Evolutionary conservation across 768 basidiomycete genomes (phyloP).

Genomic region (Boletus reticuloceps): DNA sequence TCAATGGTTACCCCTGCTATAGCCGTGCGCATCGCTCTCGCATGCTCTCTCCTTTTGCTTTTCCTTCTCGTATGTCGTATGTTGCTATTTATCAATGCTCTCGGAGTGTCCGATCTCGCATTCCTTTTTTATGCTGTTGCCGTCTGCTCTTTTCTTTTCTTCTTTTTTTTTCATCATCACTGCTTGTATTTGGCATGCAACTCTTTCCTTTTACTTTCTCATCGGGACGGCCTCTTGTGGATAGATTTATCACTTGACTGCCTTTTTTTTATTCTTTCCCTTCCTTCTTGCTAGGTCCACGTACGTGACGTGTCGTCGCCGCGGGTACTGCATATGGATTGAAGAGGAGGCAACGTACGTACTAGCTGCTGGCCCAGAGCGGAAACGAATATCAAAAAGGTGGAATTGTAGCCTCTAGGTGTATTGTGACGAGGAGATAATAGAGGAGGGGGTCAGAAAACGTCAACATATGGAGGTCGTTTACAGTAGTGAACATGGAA

Average conservation of each 20-base stretch:
- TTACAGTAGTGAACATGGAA: neutral
- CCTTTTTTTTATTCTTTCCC: neutral
- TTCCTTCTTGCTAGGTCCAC: neutral
- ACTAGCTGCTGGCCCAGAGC: neutral
- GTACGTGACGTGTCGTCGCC: neutral
- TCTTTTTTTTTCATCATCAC: neutral
- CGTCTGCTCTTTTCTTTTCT: too few relatives aligned
- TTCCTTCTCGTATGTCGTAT: slow-evolving; percentile 6
- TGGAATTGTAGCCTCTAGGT: neutral
- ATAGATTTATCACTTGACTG: neutral
- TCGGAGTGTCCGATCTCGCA: neutral
- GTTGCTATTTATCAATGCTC: slow-evolving; percentile 11
- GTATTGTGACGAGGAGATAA: too few relatives aligned
- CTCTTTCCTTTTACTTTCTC: neutral
- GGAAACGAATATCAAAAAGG: neutral
- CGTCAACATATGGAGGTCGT: too few relatives aligned
- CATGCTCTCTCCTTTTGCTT: neutral
- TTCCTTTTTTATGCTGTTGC: neutral
- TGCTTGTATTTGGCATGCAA: neutral
- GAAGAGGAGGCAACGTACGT: neutral
- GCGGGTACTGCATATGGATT: neutral
- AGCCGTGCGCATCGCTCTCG: slow-evolving; percentile 16
- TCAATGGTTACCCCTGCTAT: slow-evolving; percentile 85
- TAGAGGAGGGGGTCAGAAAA: too few relatives aligned
- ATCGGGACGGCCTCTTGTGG: neutral